Base-by-base conservation (phyloP, 2,329 filamentous ascomycete genomes). In the Emericellopsis cladophorae region DNA sequence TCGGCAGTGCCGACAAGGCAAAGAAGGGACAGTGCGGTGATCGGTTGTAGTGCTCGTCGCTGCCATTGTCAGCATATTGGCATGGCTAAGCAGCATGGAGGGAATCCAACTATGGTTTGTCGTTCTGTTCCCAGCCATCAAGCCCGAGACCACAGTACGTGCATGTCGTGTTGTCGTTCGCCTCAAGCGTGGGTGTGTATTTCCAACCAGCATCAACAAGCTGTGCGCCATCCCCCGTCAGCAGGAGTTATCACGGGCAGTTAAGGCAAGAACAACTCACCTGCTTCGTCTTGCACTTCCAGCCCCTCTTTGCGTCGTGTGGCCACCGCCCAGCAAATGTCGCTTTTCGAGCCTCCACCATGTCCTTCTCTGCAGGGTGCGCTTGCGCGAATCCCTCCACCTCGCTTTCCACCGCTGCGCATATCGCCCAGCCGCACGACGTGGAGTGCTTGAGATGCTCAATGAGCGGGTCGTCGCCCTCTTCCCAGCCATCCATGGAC, bases 141-240 rank as follows among this genome's bases (percentile, higher is more conserved):
- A 98, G 72, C 10, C 83, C 87, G 14, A 96, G 65, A 43, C 84
- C 78, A 64, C 92, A 98, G 62, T 96, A 95, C 23, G 84, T 74
- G 57, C 92, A 98, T 10, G 84, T 92, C 9, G 86, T 85, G 64
- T 90, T 85, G 58, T 98, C 92, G 48, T 92, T 81, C 11, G 80
- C 86, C 35, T 90, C 87, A 35, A 76, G 65, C 6, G 78, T 85
- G 0, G 92, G 89, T 21, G 88, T 93, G 61, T 89, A 95, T 55
- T 84, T 88, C 89, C 90, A 98, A 10, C 92, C 92, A 23, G 87
- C 85, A 48, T 90, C 85, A 29, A 86, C 86, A 66, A 96, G 80
- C 79, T 92, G 51, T 7, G n/a, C 18, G 31, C 18, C 12, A 29
- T 34, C 39, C 24, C 23, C 38, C 14, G 41, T 49, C 33, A 51